Conservation (phyloP, 768 basidiomycete species). For the Piloderma croceum region DNA sequence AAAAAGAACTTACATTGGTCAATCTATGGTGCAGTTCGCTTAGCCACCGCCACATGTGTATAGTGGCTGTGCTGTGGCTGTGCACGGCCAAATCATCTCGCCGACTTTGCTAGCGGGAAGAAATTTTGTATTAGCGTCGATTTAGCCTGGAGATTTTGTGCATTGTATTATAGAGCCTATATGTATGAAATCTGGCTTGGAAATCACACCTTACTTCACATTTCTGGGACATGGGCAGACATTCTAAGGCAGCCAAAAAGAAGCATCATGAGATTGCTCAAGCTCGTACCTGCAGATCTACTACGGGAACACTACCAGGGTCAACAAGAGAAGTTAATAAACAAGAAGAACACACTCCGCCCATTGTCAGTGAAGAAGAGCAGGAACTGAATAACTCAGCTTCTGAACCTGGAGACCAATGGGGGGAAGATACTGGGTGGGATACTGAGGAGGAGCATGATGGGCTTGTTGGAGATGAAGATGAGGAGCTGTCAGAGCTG, state of each 20-base stretch:
- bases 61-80: neutral
- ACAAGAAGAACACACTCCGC: neutral
- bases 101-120: neutral
- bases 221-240: neutral
- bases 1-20: no score
- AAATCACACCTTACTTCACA: neutral
- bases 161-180: neutral
- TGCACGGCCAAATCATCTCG: neutral
- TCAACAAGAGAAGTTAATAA: no score
- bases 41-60: constrained; percentile 4
- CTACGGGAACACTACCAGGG: no score
- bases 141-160: neutral
- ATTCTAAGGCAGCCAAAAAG: no score
- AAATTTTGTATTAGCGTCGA: neutral
- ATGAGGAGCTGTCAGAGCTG: neutral
- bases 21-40: constrained; percentile 5
- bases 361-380: neutral
- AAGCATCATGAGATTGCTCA: no score
- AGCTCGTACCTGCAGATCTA: no score
- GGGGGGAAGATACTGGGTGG: neutral
- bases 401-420: neutral
- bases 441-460: neutral
- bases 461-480: neutral
- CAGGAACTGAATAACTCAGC: neutral
- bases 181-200: neutral